Conservation (phyloP, 805 yeast species). For the Sungouiella blattae region DNA sequence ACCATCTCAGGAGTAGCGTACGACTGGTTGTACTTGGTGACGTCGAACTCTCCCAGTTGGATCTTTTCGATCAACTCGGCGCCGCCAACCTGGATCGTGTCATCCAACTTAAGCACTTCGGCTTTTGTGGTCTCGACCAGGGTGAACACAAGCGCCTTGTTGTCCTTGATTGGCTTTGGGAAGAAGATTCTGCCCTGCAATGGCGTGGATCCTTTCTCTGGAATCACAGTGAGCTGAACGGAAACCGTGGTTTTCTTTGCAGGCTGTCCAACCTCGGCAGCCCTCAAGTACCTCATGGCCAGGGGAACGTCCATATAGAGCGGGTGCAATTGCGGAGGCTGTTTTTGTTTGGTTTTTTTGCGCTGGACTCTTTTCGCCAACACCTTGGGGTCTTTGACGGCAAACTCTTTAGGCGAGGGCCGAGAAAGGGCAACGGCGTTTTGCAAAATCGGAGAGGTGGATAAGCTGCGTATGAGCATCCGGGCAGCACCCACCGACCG, state of each 20-base stretch:
- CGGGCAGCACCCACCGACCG: too few species aligned
- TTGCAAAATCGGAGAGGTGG: slow-evolving; percentile 1
- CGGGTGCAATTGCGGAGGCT: slow-evolving; percentile 48
- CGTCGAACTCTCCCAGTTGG: slow-evolving; percentile 42
- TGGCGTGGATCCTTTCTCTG: slow-evolving; percentile 76
- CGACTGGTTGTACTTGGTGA: slow-evolving; percentile 62
- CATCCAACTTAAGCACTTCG: slow-evolving; percentile 57
- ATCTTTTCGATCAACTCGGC: slow-evolving; percentile 63
- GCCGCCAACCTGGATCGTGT: slow-evolving; percentile 62
- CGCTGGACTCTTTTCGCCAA: slow-evolving; percentile 10
- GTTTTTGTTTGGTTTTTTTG: slow-evolving; percentile 10
- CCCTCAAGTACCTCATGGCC: slow-evolving; percentile 78
- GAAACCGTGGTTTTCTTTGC: slow-evolving; percentile 62
- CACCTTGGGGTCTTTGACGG: slow-evolving; percentile 13
- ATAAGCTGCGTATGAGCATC: slow-evolving; percentile 2
- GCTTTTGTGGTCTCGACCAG: slow-evolving; percentile 48
- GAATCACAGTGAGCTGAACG: slow-evolving; percentile 58
- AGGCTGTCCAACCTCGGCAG: slow-evolving; percentile 87
- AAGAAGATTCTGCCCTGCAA: slow-evolving; percentile 67
- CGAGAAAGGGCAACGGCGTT: slow-evolving; percentile 1
- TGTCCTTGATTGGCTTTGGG: slow-evolving; percentile 68
- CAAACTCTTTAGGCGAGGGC: slow-evolving; percentile 16
- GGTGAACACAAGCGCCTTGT: slow-evolving; percentile 67
- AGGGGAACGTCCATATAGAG: slow-evolving; percentile 66
- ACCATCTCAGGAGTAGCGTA: slow-evolving; percentile 83